Conservation (phyloP, 78 protist species). For the Mastigamoeba balamuthi region DNA sequence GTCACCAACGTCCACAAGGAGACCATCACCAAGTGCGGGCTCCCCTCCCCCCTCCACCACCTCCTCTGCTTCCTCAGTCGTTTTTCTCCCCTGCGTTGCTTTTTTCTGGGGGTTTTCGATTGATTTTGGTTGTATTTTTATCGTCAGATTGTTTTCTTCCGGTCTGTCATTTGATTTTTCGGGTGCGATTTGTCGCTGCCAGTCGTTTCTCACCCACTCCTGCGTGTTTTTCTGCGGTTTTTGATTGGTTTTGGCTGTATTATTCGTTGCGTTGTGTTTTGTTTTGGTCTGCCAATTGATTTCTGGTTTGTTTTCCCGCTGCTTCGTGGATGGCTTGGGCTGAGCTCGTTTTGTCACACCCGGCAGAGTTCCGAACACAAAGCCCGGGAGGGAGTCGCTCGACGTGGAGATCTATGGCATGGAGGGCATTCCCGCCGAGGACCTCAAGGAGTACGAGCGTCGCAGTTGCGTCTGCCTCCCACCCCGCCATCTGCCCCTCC, state of each 20-base stretch:
- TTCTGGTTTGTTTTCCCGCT: too few relatives aligned
- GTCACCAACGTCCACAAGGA: constrained; percentile 70
- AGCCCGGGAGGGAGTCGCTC: constrained; percentile 54
- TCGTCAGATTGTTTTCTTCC: background rate
- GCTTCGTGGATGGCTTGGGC: too few relatives aligned
- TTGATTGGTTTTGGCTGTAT: background rate
- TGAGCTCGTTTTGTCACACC: too few relatives aligned
- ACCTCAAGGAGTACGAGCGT: too few relatives aligned
- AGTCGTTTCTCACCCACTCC: too few relatives aligned
- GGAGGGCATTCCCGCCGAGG: constrained; percentile 74
- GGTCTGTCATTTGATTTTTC: background rate
- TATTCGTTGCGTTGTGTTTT: background rate
- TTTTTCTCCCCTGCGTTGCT: too few relatives aligned
- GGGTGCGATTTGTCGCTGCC: too few relatives aligned
- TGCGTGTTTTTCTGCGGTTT: background rate
- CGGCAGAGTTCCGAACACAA: constrained; percentile 58
- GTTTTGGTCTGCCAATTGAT: background rate
- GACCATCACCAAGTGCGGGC: constrained; percentile 26
- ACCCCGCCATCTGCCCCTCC: too few relatives aligned
- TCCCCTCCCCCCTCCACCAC: background rate
- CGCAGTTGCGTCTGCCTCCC: too few relatives aligned
- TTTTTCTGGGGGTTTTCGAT: background rate
- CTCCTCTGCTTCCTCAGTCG: too few relatives aligned
- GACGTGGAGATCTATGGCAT: constrained; percentile 67
- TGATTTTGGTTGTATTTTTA: background rate